Evolutionary conservation across 2,329 filamentous ascomycete species (phyloP), one percentile per base, ranked within the genome.

Genomic region (Microcyclosporella mali): DNA sequence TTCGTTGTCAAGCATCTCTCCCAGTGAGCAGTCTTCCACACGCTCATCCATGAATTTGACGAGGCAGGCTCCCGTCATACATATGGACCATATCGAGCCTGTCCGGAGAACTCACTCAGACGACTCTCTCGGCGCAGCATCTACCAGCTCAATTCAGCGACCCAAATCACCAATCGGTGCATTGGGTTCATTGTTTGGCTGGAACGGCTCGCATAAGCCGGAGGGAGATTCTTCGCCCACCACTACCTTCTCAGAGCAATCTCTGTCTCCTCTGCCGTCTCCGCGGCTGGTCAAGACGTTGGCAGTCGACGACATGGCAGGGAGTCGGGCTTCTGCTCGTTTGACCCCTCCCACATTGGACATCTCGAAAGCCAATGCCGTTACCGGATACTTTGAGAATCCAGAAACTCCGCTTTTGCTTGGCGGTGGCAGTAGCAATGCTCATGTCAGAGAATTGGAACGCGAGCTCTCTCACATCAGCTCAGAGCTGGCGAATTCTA

Each of bases 391-490:
- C 61, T 68, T 70, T 62, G 69, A 70, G 57, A 57, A 71, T 42
- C 58, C 69, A 51, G 71, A 62, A 41, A 75, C 61, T 50, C 73
- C 66, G 50, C 65, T 67, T 37, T 64, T 66, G 46, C 50, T 63
- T 8, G 56, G 52, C n/a, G 52, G 53, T 16, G 68, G 64, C 57
- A 69, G 59, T 42, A 66, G 58, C 59, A 74, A 65, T 56, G 70
- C 74, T 52, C 74, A 88, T 64, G 77, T 94, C 58, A 81, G 88
- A 63, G 88, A 94, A 63, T 82, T 98, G 72, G 92, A 98, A 71
- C 85, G 88, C 63, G 92, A 98, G 72, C 68, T 98, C 54, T 87
- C 87, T 57, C 85, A 90, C 66, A 90, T 98, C 68, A 94, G 88
- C 70, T 78, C 82, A 47, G 92, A 98, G 73, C 73, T 98, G 63